Evolutionary conservation across 1,284 basidiomycete species (phyloP).

Genomic region (Xanthoconium separans): DNA sequence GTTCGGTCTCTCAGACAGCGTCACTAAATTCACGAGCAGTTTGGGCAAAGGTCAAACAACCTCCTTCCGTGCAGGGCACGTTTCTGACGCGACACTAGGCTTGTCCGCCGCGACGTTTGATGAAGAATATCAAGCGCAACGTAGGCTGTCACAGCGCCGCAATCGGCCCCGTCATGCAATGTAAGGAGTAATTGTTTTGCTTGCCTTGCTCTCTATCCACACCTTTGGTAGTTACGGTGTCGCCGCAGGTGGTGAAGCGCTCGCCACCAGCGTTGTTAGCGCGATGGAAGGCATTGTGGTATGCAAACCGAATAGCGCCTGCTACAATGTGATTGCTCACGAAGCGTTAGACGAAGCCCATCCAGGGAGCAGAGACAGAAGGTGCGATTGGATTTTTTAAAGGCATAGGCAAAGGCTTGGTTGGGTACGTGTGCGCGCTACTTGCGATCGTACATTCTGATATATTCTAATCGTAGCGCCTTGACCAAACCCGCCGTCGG

Average conservation of each 20-base stretch:
- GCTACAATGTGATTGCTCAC: background rate
- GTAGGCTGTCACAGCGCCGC: constrained; percentile 85
- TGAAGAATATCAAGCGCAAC: constrained; percentile 89
- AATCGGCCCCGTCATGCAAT: constrained; percentile 97
- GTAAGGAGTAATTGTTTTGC: constrained; percentile 42
- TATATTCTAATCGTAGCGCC: constrained; percentile 47
- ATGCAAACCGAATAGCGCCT: constrained; percentile 28
- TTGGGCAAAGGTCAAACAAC: constrained; percentile 82
- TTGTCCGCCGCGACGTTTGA: constrained; percentile 97
- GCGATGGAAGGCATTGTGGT: constrained; percentile 96
- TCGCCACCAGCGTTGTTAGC: constrained; percentile 92
- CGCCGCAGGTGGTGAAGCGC: constrained; percentile 89
- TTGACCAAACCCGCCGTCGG: constrained; percentile 98
- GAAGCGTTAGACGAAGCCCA: constrained; percentile 75
- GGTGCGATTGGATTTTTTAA: constrained; percentile 98
- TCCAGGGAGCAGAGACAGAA: constrained; percentile 94
- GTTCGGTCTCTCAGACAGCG: constrained; percentile 93
- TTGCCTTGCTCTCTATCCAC: constrained; percentile 10
- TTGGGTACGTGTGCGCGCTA: constrained; percentile 62
- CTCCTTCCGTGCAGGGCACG: background rate
- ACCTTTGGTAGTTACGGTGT: constrained; percentile 77
- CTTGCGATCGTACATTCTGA: constrained; percentile 14
- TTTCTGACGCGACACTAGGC: constrained; percentile 45
- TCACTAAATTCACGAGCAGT: constrained; percentile 97
- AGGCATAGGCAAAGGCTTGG: constrained; percentile 94